Percentiles rank a stretch among this genome's conserved stretches.
Evolutionary conservation across 208 protist species (phyloP).

Genomic region (Acanthamoeba culbertsoni): DNA sequence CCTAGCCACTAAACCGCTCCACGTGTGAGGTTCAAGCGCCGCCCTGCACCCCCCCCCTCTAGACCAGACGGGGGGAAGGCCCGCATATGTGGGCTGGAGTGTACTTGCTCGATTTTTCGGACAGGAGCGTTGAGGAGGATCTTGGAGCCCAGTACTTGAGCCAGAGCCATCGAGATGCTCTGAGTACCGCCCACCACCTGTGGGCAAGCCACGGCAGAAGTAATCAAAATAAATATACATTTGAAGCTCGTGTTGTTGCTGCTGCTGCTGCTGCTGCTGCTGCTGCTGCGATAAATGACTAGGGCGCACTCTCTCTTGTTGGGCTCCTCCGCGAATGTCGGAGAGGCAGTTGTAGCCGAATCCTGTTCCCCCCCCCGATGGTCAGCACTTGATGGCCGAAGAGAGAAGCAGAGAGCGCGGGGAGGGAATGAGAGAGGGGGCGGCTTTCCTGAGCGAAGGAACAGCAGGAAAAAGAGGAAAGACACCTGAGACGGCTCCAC

Average conservation of each 20-base stretch:
- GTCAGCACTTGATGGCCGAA: background rate
- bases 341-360: conserved; percentile 44
- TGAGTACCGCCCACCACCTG: conserved; percentile 35
- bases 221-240: background rate
- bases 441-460: background rate
- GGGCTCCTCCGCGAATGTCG: conserved; percentile 43
- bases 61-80: background rate
- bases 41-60: too few relatives aligned
- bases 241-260: background rate
- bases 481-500: conserved; percentile 32
- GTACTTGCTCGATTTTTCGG: conserved; percentile 30
- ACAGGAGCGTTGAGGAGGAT: conserved; percentile 44
- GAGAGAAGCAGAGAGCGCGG: background rate
- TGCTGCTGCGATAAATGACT: background rate
- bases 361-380: too few relatives aligned
- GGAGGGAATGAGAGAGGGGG: background rate
- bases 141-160: background rate
- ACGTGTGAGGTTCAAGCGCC: too few relatives aligned
- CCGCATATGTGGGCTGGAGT: background rate
- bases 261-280: background rate
- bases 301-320: background rate
- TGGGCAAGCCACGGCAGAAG: background rate
- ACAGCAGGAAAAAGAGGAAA: conserved; percentile 43
- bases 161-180: background rate
- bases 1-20: background rate